Percentiles rank a stretch among this genome's conserved stretches.
Evolutionary conservation across 1,139 yeast genomes (phyloP).

Genomic region (Hansenula anomala): DNA sequence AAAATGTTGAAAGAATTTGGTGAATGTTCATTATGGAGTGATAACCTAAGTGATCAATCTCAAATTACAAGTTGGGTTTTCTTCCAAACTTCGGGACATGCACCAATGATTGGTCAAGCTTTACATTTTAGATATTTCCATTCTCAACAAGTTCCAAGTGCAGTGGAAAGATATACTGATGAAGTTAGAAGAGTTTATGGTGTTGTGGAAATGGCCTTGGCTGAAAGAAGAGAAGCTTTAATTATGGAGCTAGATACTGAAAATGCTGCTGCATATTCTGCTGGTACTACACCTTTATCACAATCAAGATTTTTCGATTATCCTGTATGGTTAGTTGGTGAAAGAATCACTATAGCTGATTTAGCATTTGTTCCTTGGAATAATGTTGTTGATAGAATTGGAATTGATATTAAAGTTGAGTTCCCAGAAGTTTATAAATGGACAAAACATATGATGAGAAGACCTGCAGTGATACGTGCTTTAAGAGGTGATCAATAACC

Average conservation of each 20-base stretch:
- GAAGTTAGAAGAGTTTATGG: slow-evolving; percentile 94
- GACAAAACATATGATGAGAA: slow-evolving; percentile 90
- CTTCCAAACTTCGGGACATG: slow-evolving; percentile 94
- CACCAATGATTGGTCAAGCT: slow-evolving; percentile 98
- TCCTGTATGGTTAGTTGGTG: slow-evolving; percentile 95
- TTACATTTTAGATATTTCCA: slow-evolving; percentile 91
- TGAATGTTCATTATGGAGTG: slow-evolving; percentile 76
- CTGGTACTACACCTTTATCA: slow-evolving; percentile 84
- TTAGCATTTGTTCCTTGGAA: slow-evolving; percentile 95
- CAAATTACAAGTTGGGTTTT: slow-evolving; percentile 87
- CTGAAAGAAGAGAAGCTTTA: slow-evolving; percentile 86
- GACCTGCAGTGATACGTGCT: slow-evolving; percentile 80
- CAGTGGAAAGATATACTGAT: slow-evolving; percentile 86
- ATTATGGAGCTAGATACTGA: slow-evolving; percentile 89
- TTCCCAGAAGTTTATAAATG: slow-evolving; percentile 95
- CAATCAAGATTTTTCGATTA: slow-evolving; percentile 86
- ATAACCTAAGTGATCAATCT: slow-evolving; percentile 75
- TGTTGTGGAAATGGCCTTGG: slow-evolving; percentile 91
- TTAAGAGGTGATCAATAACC: slow-evolving; percentile 52
- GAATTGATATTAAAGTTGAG: slow-evolving; percentile 79
- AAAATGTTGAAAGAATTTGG: slow-evolving; percentile 67
- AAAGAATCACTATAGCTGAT: slow-evolving; percentile 86
- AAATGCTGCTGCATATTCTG: slow-evolving; percentile 81
- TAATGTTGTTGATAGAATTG: slow-evolving; percentile 89
- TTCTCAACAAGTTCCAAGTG: slow-evolving; percentile 79